These are phyloP conservation scores for Lachnellula occidentalis DNA, from an alignment of 2,329 filamentous ascomycete species.

Conservation along the genomic window DNA sequence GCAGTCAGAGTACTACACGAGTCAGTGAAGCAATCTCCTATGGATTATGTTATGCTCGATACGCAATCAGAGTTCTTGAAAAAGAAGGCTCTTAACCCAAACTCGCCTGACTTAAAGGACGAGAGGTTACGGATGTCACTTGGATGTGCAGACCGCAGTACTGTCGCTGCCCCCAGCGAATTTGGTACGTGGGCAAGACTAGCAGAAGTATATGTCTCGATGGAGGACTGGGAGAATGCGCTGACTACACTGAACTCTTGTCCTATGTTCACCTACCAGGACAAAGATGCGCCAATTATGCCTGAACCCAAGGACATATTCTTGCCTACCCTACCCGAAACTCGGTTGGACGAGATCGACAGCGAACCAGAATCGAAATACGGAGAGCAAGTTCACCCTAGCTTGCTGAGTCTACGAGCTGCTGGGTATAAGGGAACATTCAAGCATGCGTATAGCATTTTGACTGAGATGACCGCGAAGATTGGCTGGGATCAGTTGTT, in stretches of 20 bases:
- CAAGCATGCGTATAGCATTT: slow-evolving; percentile 84
- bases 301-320: slow-evolving; percentile 85
- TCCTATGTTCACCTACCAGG: slow-evolving; percentile 99
- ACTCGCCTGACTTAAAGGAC: slow-evolving; percentile 50
- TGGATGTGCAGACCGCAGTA: slow-evolving; percentile 89
- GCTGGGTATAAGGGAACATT: slow-evolving; percentile 93
- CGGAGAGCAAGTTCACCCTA: slow-evolving; percentile 81
- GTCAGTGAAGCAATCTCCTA: slow-evolving; percentile 82
- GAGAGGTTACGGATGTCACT: slow-evolving; percentile 78
- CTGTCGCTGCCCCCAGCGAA: slow-evolving; percentile 91
- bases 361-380: slow-evolving; percentile 79
- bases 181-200: slow-evolving; percentile 95
- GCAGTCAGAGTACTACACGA: slow-evolving; percentile 84
- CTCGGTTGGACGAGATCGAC: slow-evolving; percentile 90
- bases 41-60: slow-evolving; percentile 96
- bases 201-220: slow-evolving; percentile 85
- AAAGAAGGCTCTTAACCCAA: slow-evolving; percentile 64
- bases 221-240: slow-evolving; percentile 96
- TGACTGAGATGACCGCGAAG: slow-evolving; percentile 93
- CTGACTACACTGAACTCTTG: slow-evolving; percentile 95
- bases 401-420: slow-evolving; percentile 77
- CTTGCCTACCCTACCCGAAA: slow-evolving; percentile 82
- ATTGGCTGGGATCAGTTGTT: slow-evolving; percentile 97
- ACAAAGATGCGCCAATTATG: slow-evolving; percentile 93
- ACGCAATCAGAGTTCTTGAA: slow-evolving; percentile 89